These are phyloP conservation scores for Leishmania aethiopica DNA, from an alignment of 208 protist species.

Conservation along the genomic window DNA sequence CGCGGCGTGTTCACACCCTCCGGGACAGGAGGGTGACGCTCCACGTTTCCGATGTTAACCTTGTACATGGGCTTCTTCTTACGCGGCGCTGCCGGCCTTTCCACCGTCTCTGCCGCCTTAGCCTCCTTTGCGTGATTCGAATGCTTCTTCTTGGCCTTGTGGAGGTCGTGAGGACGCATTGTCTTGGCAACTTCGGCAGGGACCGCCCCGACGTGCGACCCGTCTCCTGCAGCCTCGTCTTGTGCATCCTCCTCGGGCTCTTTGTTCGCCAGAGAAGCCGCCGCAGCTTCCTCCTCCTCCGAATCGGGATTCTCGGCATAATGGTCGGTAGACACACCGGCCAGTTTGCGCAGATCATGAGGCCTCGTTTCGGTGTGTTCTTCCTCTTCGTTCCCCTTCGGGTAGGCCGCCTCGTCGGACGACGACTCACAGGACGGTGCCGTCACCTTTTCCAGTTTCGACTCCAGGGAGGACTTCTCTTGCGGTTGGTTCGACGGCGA, in stretches of 20 bases:
- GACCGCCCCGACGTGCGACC: not conserved
- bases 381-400: not conserved
- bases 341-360: too few species aligned
- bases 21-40: constrained; percentile 34
- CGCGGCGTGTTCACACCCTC: constrained; percentile 78
- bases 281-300: not conserved
- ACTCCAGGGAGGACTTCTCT: not conserved
- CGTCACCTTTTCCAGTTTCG: not conserved
- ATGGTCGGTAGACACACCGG: not conserved
- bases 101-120: constrained; percentile 4
- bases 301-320: not conserved
- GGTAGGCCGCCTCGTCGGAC: not conserved
- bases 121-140: not conserved
- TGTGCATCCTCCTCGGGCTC: not conserved
- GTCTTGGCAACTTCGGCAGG: constrained; percentile 10
- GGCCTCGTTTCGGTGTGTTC: not conserved
- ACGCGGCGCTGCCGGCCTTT: constrained; percentile 8
- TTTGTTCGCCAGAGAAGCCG: not conserved
- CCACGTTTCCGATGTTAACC: constrained; percentile 61
- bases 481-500: not conserved
- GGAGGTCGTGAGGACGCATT: constrained; percentile 1
- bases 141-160: constrained; percentile 11
- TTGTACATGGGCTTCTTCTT: constrained; percentile 27
- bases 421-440: not conserved
- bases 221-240: not conserved